Base-by-base conservation (phyloP, 1,139 yeast species). In the Pichia cactophila region DNA sequence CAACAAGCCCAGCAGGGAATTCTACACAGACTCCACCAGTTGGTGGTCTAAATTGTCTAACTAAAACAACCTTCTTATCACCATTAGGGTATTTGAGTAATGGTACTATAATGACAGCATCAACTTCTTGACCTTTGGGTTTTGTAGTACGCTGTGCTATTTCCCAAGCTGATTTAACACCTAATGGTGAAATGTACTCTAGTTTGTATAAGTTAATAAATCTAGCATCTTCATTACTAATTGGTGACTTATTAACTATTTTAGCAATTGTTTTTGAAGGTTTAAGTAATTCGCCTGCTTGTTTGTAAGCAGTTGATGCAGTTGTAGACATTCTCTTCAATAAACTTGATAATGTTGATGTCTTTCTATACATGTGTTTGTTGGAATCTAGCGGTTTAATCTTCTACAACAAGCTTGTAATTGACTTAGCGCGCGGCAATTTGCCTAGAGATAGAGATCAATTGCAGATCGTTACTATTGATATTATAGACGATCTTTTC, bases 1-100 rank as follows among this genome's bases (percentile, higher is more conserved):
- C 98, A 43, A 92, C 77, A 53, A 92, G 71, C 0, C 98, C 98
- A 0, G 98, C 98, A 0, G 98, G 98, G 60, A 90, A 75, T 65
- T 92, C 98, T 55, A 92, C 81, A 61, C 92, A 85, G 2, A 90
- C 88, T 28, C 88, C 89, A 50, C 77, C 83, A 10, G 86, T 85
- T 1, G 98, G 97, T 2, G 97, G 96, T 50, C 98, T 75, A 68
- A 85, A 90, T 64, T 90, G 97, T 63, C 86, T 86, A 59, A 87
- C 92, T 33, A 90, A 71, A 3, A 90, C 76, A 41, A 90, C 69
- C 80, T 6, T 82, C 75, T 48, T 50, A 14, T 33, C 74, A 73
- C 16, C 69, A 59, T 44, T 59, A 4, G 49, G 26, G 35, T 45
- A 49, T 43, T 54, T 80, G 43, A 89, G 68, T 23, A 87, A 69